Evolutionary conservation across 495 filamentous ascomycete genomes (phyloP).

Genomic region (Pyronema omphalodes): DNA sequence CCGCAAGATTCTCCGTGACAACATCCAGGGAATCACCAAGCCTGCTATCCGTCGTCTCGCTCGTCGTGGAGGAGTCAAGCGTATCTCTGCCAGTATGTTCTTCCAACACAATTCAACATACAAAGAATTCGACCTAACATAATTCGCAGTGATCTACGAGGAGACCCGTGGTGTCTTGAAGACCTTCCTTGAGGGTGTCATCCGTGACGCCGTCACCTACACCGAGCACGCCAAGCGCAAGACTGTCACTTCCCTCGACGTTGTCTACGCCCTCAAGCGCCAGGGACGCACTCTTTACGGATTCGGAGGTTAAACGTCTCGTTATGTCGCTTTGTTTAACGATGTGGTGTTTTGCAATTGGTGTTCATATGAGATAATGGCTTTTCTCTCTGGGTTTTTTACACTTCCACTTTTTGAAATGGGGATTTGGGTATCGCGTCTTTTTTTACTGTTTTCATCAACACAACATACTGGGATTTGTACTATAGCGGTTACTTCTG

Average conservation of each 20-base stretch:
- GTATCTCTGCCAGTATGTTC: conserved; percentile 84
- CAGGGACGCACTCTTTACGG: conserved; percentile 93
- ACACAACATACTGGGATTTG: background rate
- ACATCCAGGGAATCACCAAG: conserved; percentile 70
- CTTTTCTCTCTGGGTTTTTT: conserved; percentile 5
- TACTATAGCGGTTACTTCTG: conserved; percentile 2
- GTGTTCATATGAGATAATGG: conserved; percentile 11
- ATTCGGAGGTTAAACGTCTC: conserved; percentile 72
- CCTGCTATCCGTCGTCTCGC: conserved; percentile 99
- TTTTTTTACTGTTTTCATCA: background rate
- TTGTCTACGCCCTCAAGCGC: conserved; percentile 89
- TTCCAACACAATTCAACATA: background rate
- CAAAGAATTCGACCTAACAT: background rate
- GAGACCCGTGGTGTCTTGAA: conserved; percentile 99
- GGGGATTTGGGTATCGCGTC: background rate
- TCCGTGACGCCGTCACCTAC: conserved; percentile 97
- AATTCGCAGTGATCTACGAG: conserved; percentile 63
- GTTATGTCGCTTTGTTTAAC: background rate
- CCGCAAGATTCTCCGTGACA: conserved; percentile 67
- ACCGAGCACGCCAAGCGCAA: conserved; percentile 95
- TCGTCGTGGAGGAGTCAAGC: conserved; percentile 99
- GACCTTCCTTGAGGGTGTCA: conserved; percentile 99
- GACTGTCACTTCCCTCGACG: conserved; percentile 88
- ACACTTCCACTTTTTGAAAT: background rate
- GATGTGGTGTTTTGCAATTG: conserved; percentile 3